Conservation (phyloP, 2,329 filamentous ascomycete genomes). For the Chlorencoelia australis region DNA sequence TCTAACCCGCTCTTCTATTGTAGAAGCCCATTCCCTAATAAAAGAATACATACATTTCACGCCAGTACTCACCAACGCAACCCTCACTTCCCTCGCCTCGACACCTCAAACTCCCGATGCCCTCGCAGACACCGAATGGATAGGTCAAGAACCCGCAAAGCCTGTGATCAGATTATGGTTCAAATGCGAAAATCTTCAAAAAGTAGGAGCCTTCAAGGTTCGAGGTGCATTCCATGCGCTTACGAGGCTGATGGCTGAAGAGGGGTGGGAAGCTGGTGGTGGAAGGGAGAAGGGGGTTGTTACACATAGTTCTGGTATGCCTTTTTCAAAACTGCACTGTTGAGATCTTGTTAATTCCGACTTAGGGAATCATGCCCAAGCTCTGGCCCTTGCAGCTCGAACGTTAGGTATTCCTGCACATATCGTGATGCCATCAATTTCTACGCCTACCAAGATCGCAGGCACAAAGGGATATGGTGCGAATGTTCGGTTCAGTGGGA, state of each 20-base stretch:
- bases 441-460: slow-evolving; percentile 75
- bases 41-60: slow-evolving; percentile 70
- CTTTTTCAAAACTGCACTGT: neutral
- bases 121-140: slow-evolving; percentile 46
- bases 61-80: slow-evolving; percentile 70
- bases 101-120: slow-evolving; percentile 48
- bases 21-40: slow-evolving; percentile 63
- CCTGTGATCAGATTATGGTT: slow-evolving; percentile 73
- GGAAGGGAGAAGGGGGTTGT: slow-evolving; percentile 62
- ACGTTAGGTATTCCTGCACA: slow-evolving; percentile 66
- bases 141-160: slow-evolving; percentile 44
- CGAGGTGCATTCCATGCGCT: slow-evolving; percentile 85
- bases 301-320: slow-evolving; percentile 76
- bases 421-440: slow-evolving; percentile 88
- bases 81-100: slow-evolving; percentile 65
- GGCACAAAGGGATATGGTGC: slow-evolving; percentile 73
- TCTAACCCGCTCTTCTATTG: slow-evolving; percentile 62
- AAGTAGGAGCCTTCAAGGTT: slow-evolving; percentile 85
- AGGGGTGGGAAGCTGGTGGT: slow-evolving; percentile 49
- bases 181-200: slow-evolving; percentile 92
- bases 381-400: slow-evolving; percentile 73
- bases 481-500: slow-evolving; percentile 69
- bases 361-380: slow-evolving; percentile 87
- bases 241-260: slow-evolving; percentile 52
- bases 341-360: neutral